Conservation (phyloP, 2,329 filamentous ascomycete genomes). For the Sarocladium oryzae region DNA sequence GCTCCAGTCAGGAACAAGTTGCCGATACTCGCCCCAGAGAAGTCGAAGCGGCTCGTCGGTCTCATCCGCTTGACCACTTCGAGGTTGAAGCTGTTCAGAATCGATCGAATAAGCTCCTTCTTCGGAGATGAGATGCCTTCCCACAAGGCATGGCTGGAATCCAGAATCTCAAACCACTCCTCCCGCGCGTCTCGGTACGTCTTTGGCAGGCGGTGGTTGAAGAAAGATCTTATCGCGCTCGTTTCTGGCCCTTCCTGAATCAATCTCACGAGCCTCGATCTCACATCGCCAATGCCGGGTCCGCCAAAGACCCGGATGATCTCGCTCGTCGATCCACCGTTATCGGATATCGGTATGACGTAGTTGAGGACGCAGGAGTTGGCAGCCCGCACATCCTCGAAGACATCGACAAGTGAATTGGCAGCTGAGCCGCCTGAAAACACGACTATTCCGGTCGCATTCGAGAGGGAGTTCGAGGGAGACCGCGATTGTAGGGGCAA, state of each 20-base stretch:
- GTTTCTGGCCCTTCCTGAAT: constrained; percentile 64
- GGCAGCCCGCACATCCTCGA: constrained; percentile 58
- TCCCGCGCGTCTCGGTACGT: constrained; percentile 52
- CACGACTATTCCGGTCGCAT: constrained; percentile 55
- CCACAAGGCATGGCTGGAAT: constrained; percentile 76
- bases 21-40: constrained; percentile 67
- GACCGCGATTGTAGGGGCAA: neutral
- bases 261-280: constrained; percentile 71
- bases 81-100: constrained; percentile 69
- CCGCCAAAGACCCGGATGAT: constrained; percentile 92
- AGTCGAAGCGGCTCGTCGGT: constrained; percentile 69
- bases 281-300: constrained; percentile 55
- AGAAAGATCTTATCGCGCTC: constrained; percentile 70
- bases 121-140: constrained; percentile 61
- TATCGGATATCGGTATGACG: constrained; percentile 92
- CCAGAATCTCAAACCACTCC: constrained; percentile 87
- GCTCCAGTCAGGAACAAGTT: constrained; percentile 81
- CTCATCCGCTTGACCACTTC: constrained; percentile 73
- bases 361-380: constrained; percentile 68
- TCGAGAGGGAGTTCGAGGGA: constrained; percentile 11
- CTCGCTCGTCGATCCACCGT: constrained; percentile 90
- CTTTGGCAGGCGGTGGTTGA: constrained; percentile 77
- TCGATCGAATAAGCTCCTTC: constrained; percentile 69
- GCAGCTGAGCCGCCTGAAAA: constrained; percentile 93
- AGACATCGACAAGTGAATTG: constrained; percentile 89